Evolutionary conservation across 208 protist species (phyloP).

Genomic region (Crithidia acanthocephali): DNA sequence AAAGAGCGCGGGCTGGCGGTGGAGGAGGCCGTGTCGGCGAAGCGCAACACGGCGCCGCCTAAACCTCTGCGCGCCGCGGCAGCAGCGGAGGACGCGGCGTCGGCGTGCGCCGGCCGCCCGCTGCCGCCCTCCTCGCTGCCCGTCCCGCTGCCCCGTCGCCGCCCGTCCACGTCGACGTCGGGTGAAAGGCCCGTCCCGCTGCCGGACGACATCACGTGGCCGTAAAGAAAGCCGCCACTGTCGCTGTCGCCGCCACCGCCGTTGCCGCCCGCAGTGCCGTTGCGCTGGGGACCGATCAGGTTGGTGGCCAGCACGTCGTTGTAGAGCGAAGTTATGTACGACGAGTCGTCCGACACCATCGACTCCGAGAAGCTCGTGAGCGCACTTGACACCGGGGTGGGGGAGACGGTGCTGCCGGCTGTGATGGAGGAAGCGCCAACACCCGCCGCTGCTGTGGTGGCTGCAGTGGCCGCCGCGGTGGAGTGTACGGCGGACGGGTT

Average conservation of each 20-base stretch:
- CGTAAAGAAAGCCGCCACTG: not conserved
- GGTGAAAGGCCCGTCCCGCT: constrained; percentile 1
- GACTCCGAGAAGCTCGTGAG: constrained; percentile 76
- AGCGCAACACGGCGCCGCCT: constrained; percentile 50
- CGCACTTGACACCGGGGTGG: constrained; percentile 46
- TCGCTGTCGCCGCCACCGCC: not conserved
- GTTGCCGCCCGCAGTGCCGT: constrained; percentile 3
- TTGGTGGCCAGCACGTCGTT: constrained; percentile 85
- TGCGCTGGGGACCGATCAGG: constrained; percentile 40
- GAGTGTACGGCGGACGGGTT: not conserved
- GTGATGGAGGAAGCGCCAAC: not conserved
- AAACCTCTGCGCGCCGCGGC: constrained; percentile 33
- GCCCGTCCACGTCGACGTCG: not conserved
- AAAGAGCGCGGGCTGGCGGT: constrained; percentile 14
- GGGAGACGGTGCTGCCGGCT: constrained; percentile 5
- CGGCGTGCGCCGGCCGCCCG: not conserved
- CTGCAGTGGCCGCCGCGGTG: not conserved
- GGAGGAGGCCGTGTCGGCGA: constrained; percentile 12
- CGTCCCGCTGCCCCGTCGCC: not conserved
- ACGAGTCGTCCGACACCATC: constrained; percentile 82
- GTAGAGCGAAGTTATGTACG: constrained; percentile 83
- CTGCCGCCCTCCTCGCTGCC: constrained; percentile 22
- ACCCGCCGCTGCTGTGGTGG: not conserved
- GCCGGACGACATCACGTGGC: not conserved
- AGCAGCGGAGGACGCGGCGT: constrained; percentile 10